Evolutionary conservation across 139 green algal species (phyloP).

Genomic region (Tetradesmus obliquus): DNA sequence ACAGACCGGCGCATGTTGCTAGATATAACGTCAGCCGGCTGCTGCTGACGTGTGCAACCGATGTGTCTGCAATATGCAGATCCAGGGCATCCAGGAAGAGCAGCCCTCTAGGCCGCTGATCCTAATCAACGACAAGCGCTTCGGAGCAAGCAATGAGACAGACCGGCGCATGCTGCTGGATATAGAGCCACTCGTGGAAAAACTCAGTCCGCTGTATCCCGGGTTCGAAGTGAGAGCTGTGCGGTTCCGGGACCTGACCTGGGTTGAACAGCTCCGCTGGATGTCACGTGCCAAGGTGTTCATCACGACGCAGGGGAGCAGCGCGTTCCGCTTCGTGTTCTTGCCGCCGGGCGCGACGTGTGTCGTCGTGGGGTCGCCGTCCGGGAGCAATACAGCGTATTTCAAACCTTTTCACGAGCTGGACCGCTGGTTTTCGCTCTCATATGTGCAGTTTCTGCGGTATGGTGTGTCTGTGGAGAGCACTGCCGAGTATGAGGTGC

Average conservation of each 20-base stretch:
- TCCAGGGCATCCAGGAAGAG: not conserved
- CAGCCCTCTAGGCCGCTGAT: not conserved
- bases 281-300: not conserved
- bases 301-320: conserved; percentile 9
- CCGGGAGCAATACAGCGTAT: not conserved
- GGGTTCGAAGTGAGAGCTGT: not conserved
- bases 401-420: not conserved
- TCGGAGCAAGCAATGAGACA: not conserved
- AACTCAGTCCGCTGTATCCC: not conserved
- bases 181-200: not conserved
- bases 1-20: conserved; percentile 4
- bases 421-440: not conserved
- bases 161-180: not conserved
- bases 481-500: not conserved
- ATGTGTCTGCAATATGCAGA: not conserved
- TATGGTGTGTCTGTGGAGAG: not conserved
- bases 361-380: not conserved
- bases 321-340: not conserved
- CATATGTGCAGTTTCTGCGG: not conserved
- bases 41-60: not conserved
- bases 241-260: not conserved
- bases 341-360: not conserved
- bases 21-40: not conserved
- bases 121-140: conserved; percentile 2
- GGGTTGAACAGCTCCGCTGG: not conserved